These are phyloP conservation scores for Corynascus novoguineensis DNA, from an alignment of 495 filamentous ascomycete species.

Conservation along the genomic window DNA sequence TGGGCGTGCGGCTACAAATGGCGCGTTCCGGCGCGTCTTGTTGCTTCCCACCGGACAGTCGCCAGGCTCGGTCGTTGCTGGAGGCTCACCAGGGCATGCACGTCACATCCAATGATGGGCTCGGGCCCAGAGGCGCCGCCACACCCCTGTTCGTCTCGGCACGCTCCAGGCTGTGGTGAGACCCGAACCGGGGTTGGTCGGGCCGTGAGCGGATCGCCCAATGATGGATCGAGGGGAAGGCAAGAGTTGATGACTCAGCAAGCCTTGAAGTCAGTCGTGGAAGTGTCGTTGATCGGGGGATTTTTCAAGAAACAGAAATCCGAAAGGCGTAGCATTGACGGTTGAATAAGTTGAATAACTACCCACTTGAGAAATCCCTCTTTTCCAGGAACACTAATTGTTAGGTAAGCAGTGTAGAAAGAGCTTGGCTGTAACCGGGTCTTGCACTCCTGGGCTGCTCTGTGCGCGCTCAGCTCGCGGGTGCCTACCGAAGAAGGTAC, in stretches of 20 bases:
- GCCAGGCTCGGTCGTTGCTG: conserved; percentile 13
- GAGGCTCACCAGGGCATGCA: conserved; percentile 16
- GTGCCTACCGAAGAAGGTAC: too few species aligned
- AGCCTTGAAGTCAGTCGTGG: too few species aligned
- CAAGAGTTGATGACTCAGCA: conserved; percentile 10
- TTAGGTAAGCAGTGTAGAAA: too few species aligned
- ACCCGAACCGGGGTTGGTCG: not conserved
- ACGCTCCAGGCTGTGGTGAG: not conserved
- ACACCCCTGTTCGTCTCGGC: conserved; percentile 13
- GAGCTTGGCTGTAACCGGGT: too few species aligned
- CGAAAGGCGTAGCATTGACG: too few species aligned
- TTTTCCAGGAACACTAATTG: too few species aligned
- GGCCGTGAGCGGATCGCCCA: not conserved
- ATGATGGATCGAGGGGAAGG: not conserved
- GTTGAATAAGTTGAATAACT: too few species aligned
- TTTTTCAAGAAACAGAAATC: too few species aligned
- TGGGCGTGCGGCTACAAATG: not conserved
- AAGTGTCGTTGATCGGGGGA: too few species aligned
- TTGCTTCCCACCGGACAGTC: not conserved
- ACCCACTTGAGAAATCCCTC: too few species aligned
- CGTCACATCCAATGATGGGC: conserved; percentile 23
- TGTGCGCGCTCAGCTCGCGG: too few species aligned
- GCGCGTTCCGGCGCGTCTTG: conserved; percentile 10
- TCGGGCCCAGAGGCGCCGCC: not conserved
- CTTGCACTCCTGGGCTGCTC: too few species aligned